Percentiles rank a stretch among this genome's conserved stretches.
Evolutionary conservation across 768 basidiomycete species (phyloP).

Genomic region (Chalciporus chontae): DNA sequence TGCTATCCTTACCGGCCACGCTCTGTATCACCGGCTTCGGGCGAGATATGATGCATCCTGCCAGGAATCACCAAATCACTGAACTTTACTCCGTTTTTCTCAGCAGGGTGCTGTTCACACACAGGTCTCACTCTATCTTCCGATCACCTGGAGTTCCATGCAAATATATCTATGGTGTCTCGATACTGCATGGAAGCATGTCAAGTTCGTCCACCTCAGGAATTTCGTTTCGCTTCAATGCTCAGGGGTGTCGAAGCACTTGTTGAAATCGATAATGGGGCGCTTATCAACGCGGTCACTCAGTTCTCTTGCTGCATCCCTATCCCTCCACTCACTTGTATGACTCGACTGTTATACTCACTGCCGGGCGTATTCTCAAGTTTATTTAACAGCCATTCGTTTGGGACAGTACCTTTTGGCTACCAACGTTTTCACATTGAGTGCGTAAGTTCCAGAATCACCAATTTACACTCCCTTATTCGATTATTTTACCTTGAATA

Average conservation of each 20-base stretch:
- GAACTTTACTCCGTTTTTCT: slow-evolving; percentile 14
- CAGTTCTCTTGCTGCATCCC: not conserved
- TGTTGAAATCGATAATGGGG: slow-evolving; percentile 22
- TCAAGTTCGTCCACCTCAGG: slow-evolving; percentile 19
- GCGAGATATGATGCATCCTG: not conserved
- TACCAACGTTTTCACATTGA: not conserved
- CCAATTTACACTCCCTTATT: slow-evolving; percentile 1
- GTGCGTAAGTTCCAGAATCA: slow-evolving; percentile 8
- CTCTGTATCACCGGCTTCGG: slow-evolving; percentile 1
- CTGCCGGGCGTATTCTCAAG: not conserved
- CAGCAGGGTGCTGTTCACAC: slow-evolving; percentile 17
- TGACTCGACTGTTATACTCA: not conserved
- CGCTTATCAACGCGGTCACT: slow-evolving; percentile 17
- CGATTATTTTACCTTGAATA: not conserved
- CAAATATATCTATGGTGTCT: slow-evolving; percentile 18
- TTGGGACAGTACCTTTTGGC: not conserved
- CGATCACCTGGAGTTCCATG: slow-evolving; percentile 8
- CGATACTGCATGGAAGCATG: slow-evolving; percentile 16
- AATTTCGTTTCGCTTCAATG: slow-evolving; percentile 26
- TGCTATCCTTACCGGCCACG: not conserved
- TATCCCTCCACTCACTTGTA: not conserved
- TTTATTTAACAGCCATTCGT: not conserved
- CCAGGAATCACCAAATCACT: slow-evolving; percentile 13
- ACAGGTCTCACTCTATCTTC: slow-evolving; percentile 7
- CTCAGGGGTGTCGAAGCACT: slow-evolving; percentile 19